Percentiles rank a stretch among this genome's conserved stretches.
Conservation (phyloP, 768 basidiomycete genomes). For the Trichaptum fuscoviolaceum region DNA sequence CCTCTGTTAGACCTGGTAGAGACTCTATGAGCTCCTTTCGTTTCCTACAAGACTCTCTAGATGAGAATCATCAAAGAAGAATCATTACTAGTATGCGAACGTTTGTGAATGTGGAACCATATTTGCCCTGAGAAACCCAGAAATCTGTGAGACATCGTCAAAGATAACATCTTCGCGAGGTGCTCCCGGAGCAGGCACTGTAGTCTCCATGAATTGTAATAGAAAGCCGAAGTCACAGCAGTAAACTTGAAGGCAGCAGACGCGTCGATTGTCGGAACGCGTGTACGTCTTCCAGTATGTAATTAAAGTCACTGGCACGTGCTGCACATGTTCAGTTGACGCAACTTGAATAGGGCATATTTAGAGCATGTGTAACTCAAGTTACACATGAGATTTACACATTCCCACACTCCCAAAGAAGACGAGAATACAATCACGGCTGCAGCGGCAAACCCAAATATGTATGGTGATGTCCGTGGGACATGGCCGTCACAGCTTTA, state of each 20-base stretch:
- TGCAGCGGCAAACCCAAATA: too few species aligned
- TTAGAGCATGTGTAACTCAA: too few species aligned
- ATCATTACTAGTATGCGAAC: neutral
- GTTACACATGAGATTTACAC: too few species aligned
- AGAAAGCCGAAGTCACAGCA: neutral
- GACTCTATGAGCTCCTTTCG: slow-evolving; percentile 32
- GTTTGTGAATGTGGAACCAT: neutral
- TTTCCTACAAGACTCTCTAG: slow-evolving; percentile 9
- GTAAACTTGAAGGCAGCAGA: slow-evolving; percentile 3
- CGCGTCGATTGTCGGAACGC: neutral
- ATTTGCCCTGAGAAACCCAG: neutral
- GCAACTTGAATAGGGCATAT: too few species aligned
- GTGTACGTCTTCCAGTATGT: neutral
- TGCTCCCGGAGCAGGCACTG: neutral
- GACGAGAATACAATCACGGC: too few species aligned
- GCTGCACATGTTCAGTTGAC: neutral
- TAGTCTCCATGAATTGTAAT: neutral
- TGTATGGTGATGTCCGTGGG: too few species aligned
- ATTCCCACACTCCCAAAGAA: too few species aligned
- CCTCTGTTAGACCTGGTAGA: slow-evolving; percentile 48
- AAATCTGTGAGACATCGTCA: neutral
- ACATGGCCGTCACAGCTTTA: too few species aligned
- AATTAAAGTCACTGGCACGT: neutral
- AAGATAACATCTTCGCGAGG: neutral
- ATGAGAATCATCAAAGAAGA: neutral